A percentile compares a stretch with the other conserved stretches of the same genome.
phyloP scores from a whole-genome alignment of 306 rosid genomes.

The Acacia crassicarpa region DNA sequence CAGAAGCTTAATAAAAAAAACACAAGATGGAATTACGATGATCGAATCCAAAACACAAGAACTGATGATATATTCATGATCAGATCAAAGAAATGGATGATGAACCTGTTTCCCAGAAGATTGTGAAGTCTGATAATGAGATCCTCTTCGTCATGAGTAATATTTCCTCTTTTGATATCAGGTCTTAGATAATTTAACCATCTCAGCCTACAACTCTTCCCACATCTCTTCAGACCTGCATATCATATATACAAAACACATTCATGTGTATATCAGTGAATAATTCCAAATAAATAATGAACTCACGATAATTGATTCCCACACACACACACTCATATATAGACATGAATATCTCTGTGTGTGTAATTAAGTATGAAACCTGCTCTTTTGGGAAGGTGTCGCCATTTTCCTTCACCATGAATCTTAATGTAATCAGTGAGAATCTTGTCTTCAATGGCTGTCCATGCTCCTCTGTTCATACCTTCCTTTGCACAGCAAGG shows the following conservation, averaged over 20 bases:
- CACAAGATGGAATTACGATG: neutral
- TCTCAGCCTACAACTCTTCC: conserved; percentile 44
- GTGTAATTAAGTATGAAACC: conserved; percentile 17
- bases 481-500: conserved; percentile 53
- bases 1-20: neutral
- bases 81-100: neutral
- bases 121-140: conserved; percentile 41
- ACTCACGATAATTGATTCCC: neutral
- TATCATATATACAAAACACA: neutral
- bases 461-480: conserved; percentile 60
- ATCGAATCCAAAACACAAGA: neutral
- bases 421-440: conserved; percentile 36
- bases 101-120: conserved; percentile 39
- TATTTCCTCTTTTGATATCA: conserved; percentile 40
- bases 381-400: conserved; percentile 49
- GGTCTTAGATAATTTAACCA: conserved; percentile 46
- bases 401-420: conserved; percentile 61
- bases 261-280: neutral
- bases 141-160: conserved; percentile 33
- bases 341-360: too few relatives aligned
- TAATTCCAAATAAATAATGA: neutral
- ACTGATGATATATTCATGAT: neutral
- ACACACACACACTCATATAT: too few relatives aligned
- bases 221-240: conserved; percentile 41
- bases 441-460: conserved; percentile 47